These are phyloP conservation scores for Pisolithus albus DNA, from an alignment of 768 basidiomycete genomes.

Conservation along the genomic window DNA sequence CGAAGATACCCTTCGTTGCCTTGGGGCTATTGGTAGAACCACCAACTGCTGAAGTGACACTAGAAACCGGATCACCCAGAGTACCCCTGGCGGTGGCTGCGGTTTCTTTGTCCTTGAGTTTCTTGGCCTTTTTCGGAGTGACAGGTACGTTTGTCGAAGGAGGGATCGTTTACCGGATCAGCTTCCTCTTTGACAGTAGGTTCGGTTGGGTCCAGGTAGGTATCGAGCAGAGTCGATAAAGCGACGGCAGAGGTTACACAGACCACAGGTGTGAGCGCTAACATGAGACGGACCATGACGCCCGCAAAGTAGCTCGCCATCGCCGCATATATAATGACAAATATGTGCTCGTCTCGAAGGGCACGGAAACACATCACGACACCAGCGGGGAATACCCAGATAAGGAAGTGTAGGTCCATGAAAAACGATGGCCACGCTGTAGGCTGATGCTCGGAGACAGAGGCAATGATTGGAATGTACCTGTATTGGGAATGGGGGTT, in stretches of 20 bases:
- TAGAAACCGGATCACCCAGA: constrained; percentile 36
- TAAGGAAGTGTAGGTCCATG: constrained; percentile 97
- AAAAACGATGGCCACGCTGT: constrained; percentile 99
- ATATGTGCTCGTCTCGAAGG: constrained; percentile 93
- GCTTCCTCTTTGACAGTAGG: constrained; percentile 36
- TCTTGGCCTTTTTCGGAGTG: constrained; percentile 41
- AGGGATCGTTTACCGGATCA: constrained; percentile 1
- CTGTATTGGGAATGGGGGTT: constrained; percentile 31
- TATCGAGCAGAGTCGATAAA: constrained; percentile 79
- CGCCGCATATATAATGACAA: constrained; percentile 96
- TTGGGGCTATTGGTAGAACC: constrained; percentile 13
- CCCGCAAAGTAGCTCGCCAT: constrained; percentile 98
- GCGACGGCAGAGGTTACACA: constrained; percentile 92
- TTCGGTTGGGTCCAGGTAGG: constrained; percentile 79
- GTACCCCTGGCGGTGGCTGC: constrained; percentile 29
- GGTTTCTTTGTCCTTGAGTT: constrained; percentile 52
- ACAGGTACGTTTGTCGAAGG: constrained; percentile 26
- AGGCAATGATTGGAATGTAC: constrained; percentile 96
- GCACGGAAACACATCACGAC: constrained; percentile 91
- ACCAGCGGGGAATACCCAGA: constrained; percentile 97
- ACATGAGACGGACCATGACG: constrained; percentile 99
- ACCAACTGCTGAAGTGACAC: constrained; percentile 24
- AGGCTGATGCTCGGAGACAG: constrained; percentile 98
- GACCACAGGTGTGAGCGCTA: constrained; percentile 94
- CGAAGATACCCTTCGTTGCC: constrained; percentile 61